These are phyloP conservation scores for Malassezia dermatis DNA, from an alignment of 1,284 basidiomycete genomes.

Conservation along the genomic window DNA sequence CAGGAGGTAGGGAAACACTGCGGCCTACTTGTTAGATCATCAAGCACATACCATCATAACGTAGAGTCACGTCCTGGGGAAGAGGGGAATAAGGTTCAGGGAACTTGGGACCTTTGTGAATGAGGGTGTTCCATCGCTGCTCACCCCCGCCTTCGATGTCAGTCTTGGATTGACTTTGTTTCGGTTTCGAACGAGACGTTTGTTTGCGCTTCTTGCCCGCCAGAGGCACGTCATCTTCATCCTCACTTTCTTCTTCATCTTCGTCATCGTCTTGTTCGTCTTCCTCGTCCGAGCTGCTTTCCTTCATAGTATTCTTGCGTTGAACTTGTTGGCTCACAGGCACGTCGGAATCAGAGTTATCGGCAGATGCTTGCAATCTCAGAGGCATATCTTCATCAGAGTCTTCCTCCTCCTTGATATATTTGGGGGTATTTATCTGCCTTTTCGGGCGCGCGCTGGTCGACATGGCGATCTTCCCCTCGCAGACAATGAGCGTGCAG, in stretches of 20 bases:
- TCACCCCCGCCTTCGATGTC: slow-evolving; percentile 37
- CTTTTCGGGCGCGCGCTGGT: neutral
- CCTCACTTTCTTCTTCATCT: slow-evolving; percentile 15
- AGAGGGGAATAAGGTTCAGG: slow-evolving; percentile 84
- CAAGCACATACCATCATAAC: slow-evolving; percentile 67
- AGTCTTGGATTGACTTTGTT: slow-evolving; percentile 19
- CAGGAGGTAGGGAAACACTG: slow-evolving; percentile 65
- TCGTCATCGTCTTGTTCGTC: slow-evolving; percentile 16
- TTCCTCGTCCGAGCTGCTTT: slow-evolving; percentile 17
- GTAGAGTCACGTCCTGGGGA: slow-evolving; percentile 79
- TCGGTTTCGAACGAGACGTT: slow-evolving; percentile 4
- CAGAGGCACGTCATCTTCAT: slow-evolving; percentile 16
- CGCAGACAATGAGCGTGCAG: neutral
- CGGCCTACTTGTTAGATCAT: slow-evolving; percentile 55
- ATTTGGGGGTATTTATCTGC: neutral
- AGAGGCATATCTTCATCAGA: slow-evolving; percentile 24
- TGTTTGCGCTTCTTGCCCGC: slow-evolving; percentile 19
- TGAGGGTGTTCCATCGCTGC: slow-evolving; percentile 75
- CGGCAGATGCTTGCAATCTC: slow-evolving; percentile 49
- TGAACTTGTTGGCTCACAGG: slow-evolving; percentile 23
- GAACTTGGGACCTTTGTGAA: slow-evolving; percentile 90
- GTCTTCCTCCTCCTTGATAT: slow-evolving; percentile 24
- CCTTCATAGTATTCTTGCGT: slow-evolving; percentile 21
- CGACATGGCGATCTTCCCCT: neutral
- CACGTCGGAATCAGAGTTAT: slow-evolving; percentile 19